Percentiles rank a stretch among this genome's conserved stretches.
These are phyloP conservation scores for Taiwanofungus camphoratus DNA, from an alignment of 1,284 basidiomycete species.

Conservation along the genomic window DNA sequence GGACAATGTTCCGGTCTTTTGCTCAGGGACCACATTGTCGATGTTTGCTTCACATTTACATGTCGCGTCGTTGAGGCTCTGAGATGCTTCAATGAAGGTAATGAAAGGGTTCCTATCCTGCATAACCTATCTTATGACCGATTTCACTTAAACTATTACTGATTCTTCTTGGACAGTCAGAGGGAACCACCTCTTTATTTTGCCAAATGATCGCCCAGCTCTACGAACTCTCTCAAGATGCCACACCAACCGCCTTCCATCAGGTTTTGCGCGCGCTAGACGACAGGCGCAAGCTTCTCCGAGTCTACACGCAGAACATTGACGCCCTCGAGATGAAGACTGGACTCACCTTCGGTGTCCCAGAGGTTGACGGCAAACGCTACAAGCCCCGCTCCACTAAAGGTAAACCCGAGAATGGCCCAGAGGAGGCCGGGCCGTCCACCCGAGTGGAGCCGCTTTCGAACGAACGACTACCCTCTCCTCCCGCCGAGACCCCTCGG, in stretches of 20 bases:
- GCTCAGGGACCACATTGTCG: too few relatives aligned
- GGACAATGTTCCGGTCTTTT: too few relatives aligned
- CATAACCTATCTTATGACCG: neutral
- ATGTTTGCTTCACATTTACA: too few relatives aligned
- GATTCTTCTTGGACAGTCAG: conserved; percentile 42
- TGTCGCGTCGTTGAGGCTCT: too few relatives aligned
- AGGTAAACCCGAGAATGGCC: conserved; percentile 13
- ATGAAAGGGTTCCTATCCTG: too few relatives aligned
- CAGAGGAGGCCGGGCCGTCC: conserved; percentile 6
- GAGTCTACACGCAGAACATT: conserved; percentile 95
- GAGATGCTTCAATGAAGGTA: too few relatives aligned
- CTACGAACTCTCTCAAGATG: conserved; percentile 66
- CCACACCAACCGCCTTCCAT: conserved; percentile 84
- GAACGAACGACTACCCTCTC: conserved; percentile 33
- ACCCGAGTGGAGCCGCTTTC: conserved; percentile 6
- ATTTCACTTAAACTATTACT: neutral
- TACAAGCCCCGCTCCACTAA: conserved; percentile 37
- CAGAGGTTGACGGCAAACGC: conserved; percentile 51
- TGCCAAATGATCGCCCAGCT: conserved; percentile 87
- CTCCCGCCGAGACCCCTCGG: conserved; percentile 50
- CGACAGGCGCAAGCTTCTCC: conserved; percentile 69
- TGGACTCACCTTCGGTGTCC: conserved; percentile 76
- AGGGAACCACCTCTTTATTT: conserved; percentile 72
- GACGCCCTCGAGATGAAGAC: conserved; percentile 85
- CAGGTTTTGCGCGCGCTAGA: conserved; percentile 72